Conservation (phyloP, 352 stramenopile species). For the Globisporangium apiculatum region DNA sequence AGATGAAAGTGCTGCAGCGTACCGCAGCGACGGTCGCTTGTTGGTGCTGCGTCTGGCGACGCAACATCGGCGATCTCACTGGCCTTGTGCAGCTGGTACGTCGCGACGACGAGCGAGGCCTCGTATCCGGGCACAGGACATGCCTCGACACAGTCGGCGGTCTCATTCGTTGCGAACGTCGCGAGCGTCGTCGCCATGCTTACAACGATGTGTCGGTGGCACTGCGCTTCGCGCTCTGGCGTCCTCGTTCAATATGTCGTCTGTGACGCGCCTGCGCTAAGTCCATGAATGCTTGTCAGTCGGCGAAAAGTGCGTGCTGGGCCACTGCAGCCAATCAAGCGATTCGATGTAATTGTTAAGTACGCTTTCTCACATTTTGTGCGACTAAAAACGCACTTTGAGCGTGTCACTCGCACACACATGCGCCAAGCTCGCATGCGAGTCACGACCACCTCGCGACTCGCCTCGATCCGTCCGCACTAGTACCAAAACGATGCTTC, state of each 20-base stretch:
- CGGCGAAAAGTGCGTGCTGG: no score
- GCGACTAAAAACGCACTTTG: no score
- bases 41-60: slow-evolving; percentile 6
- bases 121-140: slow-evolving; percentile 60
- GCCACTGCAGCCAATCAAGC: no score
- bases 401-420: no score
- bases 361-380: no score
- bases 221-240: background rate
- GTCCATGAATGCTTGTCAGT: no score
- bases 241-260: no score
- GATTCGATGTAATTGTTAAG: no score
- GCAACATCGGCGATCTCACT: background rate
- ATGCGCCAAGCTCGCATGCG: no score
- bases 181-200: slow-evolving; percentile 29
- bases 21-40: slow-evolving; percentile 42
- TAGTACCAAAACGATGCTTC: background rate
- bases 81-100: slow-evolving; percentile 79
- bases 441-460: no score
- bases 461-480: background rate
- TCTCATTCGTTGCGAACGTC: slow-evolving; percentile 71
- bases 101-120: slow-evolving; percentile 61
- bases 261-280: no score
- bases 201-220: background rate
- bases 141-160: slow-evolving; percentile 79
- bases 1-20: slow-evolving; percentile 66